A percentile compares a stretch with the other conserved stretches of the same genome.
These are phyloP conservation scores for Cryoendolithus antarcticus DNA, from an alignment of 2,329 filamentous ascomycete species.

Conservation along the genomic window DNA sequence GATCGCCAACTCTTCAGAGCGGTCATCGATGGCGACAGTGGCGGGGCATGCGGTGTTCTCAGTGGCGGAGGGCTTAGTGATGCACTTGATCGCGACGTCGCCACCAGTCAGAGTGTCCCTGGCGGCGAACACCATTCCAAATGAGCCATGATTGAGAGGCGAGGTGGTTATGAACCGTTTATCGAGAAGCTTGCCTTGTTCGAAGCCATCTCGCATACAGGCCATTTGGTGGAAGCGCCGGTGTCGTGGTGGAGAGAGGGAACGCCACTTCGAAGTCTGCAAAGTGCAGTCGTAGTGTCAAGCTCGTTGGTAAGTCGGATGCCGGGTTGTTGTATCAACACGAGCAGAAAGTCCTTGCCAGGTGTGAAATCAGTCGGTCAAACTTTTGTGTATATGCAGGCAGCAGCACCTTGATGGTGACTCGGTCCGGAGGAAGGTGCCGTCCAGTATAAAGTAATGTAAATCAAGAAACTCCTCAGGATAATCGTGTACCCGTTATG, in stretches of 20 bases:
- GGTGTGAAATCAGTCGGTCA: no score
- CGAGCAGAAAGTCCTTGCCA: no score
- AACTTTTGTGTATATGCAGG: no score
- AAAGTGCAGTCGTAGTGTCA: no score
- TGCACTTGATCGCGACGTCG: constrained; percentile 87
- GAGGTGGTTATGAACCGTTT: constrained; percentile 76
- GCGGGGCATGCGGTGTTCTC: constrained; percentile 36
- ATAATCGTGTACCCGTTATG: no score
- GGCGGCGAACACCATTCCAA: constrained; percentile 96
- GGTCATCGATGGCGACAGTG: constrained; percentile 65
- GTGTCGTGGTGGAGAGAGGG: constrained; percentile 6
- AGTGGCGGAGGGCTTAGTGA: constrained; percentile 66
- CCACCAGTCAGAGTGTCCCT: constrained; percentile 65
- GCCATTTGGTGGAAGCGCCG: constrained; percentile 46
- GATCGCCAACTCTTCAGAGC: constrained; percentile 66
- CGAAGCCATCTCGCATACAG: constrained; percentile 75
- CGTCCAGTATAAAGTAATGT: no score
- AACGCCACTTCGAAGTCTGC: constrained; percentile 2
- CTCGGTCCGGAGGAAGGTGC: no score
- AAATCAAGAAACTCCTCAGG: no score
- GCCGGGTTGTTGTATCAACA: no score
- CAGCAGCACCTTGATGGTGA: no score
- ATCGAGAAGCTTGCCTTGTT: constrained; percentile 66
- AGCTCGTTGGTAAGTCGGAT: no score
- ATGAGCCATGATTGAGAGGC: constrained; percentile 95